Evolutionary conservation across 352 stramenopile genomes (phyloP).

Genomic region (Pythium chondricola): DNA sequence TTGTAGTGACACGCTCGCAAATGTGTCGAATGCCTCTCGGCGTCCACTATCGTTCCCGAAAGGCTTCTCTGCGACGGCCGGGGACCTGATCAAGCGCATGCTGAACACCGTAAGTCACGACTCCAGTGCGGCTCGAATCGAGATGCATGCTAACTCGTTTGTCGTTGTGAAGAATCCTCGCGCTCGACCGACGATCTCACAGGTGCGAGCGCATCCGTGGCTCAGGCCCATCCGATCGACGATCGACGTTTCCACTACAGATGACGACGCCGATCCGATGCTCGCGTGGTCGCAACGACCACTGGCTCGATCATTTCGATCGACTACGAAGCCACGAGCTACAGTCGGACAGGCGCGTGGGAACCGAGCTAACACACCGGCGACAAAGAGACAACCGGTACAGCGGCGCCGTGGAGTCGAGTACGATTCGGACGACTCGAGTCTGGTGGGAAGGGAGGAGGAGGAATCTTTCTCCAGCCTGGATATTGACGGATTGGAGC

Average conservation of each 20-base stretch:
- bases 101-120: constrained; percentile 32
- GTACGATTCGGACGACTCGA: constrained; percentile 8
- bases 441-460: neutral
- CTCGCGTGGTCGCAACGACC: neutral
- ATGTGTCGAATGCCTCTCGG: constrained; percentile 47
- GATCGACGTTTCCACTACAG: constrained; percentile 5
- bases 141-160: neutral
- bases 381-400: neutral
- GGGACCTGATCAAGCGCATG: constrained; percentile 58
- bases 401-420: neutral
- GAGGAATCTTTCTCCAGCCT: constrained; percentile 1
- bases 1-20: constrained; percentile 54
- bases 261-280: neutral
- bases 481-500: neutral
- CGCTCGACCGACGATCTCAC: constrained; percentile 33
- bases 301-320: too few relatives aligned
- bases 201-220: constrained; percentile 56
- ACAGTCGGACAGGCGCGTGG: too few relatives aligned
- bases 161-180: constrained; percentile 28
- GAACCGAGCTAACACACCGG: too few relatives aligned
- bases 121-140: neutral
- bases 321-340: too few relatives aligned
- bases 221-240: constrained; percentile 12
- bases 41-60: constrained; percentile 38
- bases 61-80: constrained; percentile 46